Evolutionary conservation across 1,284 basidiomycete species (phyloP), one percentile per base, ranked within the genome.

Genomic region (Trametes hirsuta): DNA sequence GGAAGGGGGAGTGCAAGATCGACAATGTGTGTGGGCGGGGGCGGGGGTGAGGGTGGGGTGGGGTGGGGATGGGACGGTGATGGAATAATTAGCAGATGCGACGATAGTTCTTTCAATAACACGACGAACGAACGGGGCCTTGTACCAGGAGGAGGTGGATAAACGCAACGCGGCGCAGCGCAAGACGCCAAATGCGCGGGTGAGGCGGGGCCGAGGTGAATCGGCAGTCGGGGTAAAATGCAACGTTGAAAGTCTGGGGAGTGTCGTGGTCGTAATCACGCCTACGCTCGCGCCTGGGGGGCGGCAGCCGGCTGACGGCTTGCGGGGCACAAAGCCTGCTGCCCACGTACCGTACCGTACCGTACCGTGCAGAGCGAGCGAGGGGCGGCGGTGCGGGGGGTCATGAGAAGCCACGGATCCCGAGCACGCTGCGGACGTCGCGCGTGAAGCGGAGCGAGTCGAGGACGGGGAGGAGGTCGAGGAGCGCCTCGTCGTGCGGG

Each of bases 401-500:
- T 75, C 69, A 76, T 72, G 74, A 80, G 67, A 81, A 83, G 40
- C 82, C 83, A 63, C 90, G 87, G 61, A 98, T 86, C 55, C 97
- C 95, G 50, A 99, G 82, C 34, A 99, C 90, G 66, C 93, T 85
- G 65, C 97, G 86, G 22, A 99, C 97, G 73, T 99, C 97, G 61
- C 87, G 91, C 4, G 96, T 97, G 76, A 99, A 99, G 35, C 97
- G 86, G 61, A 99, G 77, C 53, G 93, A 95, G 76, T 99, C 97
- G 58, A 99, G 85, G 48, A 99, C 90, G 21, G 97, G 97, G 21
- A 99, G 81, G 57, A 98, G 84, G 76, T 99, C 96, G 52, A 99
- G 87, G 48, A 99, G 81, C 10, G 96, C 97, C 78, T 98, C 95
- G 77, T 99, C 97, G 62, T 90, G 89, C 22, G 95, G 96, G 76